These are phyloP conservation scores for Biscogniauxia mediterranea DNA, from an alignment of 2,329 filamentous ascomycete genomes.

Conservation along the genomic window DNA sequence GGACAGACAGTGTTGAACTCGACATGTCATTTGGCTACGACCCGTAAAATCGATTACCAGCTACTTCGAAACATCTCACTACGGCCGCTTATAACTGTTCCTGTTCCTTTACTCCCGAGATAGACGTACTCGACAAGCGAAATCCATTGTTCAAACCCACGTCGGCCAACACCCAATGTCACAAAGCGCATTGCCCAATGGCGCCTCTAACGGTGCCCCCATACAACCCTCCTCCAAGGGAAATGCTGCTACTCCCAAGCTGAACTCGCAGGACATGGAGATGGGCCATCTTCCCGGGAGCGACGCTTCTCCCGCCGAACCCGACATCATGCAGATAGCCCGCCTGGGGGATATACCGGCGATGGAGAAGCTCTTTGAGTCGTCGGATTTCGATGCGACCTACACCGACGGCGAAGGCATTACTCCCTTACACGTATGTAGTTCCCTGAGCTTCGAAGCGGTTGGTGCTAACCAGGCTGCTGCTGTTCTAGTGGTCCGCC, in stretches of 20 bases:
- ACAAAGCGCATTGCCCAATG: constrained; percentile 37
- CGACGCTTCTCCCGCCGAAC: constrained; percentile 45
- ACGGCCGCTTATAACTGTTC: background rate
- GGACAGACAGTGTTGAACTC: constrained; percentile 1
- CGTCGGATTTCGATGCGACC: constrained; percentile 75
- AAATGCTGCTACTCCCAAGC: constrained; percentile 50
- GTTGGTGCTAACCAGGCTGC: constrained; percentile 15
- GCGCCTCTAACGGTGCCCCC: constrained; percentile 41
- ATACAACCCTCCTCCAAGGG: constrained; percentile 56
- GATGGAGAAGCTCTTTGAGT: constrained; percentile 88
- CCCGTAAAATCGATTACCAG: background rate
- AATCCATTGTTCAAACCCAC: background rate
- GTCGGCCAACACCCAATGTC: constrained; percentile 37
- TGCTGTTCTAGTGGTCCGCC: constrained; percentile 75
- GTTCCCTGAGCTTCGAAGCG: too few species aligned
- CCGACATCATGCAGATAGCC: constrained; percentile 95
- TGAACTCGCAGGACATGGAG: constrained; percentile 55
- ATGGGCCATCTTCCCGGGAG: constrained; percentile 49
- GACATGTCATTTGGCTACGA: constrained; percentile 11
- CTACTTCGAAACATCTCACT: background rate
- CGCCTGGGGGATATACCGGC: constrained; percentile 80
- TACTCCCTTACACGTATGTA: constrained; percentile 84
- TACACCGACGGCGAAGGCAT: constrained; percentile 91
- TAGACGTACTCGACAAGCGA: background rate
- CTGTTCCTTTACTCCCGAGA: background rate